Evolutionary conservation across 371 early-diverging fungal genomes (phyloP), one percentile per base, ranked within the genome.

Genomic region (Circinella umbellata): DNA sequence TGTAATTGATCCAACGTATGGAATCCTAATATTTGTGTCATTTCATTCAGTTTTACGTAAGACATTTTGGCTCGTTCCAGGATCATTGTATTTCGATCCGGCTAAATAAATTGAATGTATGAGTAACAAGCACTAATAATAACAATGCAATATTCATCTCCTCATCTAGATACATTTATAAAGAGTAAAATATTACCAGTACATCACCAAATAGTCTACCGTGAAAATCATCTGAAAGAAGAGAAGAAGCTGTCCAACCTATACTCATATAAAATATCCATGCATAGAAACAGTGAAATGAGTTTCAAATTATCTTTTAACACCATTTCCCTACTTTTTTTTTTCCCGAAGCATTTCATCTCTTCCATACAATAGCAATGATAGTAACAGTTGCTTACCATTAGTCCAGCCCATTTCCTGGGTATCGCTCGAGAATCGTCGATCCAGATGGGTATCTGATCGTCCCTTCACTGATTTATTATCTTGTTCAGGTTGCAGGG

Each of bases 171-270:
- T 61, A 0, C 39, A 14, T 36, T 5, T 42, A 9, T 49, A 37
- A 38, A 46, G 4, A 36, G 35, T 1, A 37, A 13, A 47, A 35
- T 8, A 66, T 57, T 66, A 76, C 76, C 68, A 72, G 54, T 11
- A 66, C 69, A 71, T 76, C 73, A 18, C 68, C 70, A 68, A 76
- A 76, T 18, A 76, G 70, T 20, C 69, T 67, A 39, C 71, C 73
- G 35, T 70, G 75, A 27, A 75, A 63, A 35, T 69, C 57, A 8
- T 75, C 76, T 13, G 72, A 72, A 18, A 72, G 46, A 13, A 73
- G 27, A 36, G 73, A 55, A 3, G 76, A 71, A 20, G 73, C 70
- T 39, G 73, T 68, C 76, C 76, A 76, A 17, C 76, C 76, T 73
- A 67, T 18, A 63, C 11, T 36, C 14, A 36, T 35, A n/a, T 5